phyloP scores from a whole-genome alignment of 2,329 filamentous ascomycete species.

The Metarhizium robertsii region DNA sequence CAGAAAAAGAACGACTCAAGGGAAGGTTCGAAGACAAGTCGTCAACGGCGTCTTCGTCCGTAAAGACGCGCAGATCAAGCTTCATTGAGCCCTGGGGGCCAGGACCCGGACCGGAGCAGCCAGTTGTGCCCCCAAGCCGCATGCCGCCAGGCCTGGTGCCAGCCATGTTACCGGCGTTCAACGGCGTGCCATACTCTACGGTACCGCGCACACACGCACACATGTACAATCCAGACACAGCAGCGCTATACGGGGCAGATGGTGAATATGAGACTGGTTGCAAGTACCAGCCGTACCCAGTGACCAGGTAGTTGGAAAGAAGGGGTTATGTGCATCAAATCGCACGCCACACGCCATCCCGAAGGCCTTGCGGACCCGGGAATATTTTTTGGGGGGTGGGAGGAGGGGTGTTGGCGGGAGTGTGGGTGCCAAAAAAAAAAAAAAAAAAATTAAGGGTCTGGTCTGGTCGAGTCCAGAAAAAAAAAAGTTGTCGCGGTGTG shows the following conservation, averaged over 20 bases:
- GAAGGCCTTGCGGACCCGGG: no score
- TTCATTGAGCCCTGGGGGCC: conserved; percentile 13
- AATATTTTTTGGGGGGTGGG: no score
- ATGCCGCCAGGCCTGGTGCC: no score
- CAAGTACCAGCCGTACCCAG: not conserved
- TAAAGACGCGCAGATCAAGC: conserved; percentile 18
- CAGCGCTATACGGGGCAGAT: not conserved
- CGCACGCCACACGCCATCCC: no score
- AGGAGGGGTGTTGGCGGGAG: no score
- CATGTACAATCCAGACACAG: not conserved
- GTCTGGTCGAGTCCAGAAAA: no score
- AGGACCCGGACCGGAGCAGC: no score
- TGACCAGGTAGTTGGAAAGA: not conserved
- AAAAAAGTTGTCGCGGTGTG: no score
- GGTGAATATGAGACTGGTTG: not conserved
- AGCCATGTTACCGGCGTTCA: no score
- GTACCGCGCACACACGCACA: conserved; percentile 14
- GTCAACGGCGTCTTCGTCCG: conserved; percentile 6
- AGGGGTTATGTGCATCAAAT: not conserved
- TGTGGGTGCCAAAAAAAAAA: no score
- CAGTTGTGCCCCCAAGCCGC: no score
- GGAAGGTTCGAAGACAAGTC: conserved; percentile 26
- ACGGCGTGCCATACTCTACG: conserved; percentile 8
- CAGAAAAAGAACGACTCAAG: conserved; percentile 27
- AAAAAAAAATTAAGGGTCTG: no score